Percentiles rank a stretch among this genome's conserved stretches.
Conservation (phyloP, 2,329 filamentous ascomycete species). For the Colletotrichum agaves region DNA sequence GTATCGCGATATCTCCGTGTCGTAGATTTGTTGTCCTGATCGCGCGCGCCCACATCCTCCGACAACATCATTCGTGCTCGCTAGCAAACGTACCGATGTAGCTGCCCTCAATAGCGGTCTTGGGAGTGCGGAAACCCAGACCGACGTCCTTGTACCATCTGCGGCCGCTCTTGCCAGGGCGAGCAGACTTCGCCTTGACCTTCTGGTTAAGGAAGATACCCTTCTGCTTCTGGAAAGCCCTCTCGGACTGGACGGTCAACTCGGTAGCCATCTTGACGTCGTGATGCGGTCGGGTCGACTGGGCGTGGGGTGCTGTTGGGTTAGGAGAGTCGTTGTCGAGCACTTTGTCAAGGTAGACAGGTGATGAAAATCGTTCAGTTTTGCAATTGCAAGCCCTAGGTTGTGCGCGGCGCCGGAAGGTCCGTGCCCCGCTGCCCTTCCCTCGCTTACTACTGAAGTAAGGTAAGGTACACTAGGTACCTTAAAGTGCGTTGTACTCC, state of each 20-base stretch:
- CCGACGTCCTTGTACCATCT: conserved; percentile 99
- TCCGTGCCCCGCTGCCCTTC: too few relatives aligned
- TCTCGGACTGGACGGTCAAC: conserved; percentile 99
- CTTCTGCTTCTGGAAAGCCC: conserved; percentile 99
- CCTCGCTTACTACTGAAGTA: too few relatives aligned
- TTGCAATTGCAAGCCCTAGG: too few relatives aligned
- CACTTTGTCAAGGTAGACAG: too few relatives aligned
- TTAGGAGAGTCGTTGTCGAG: conserved; percentile 32
- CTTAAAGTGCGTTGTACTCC: too few relatives aligned
- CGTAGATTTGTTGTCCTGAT: background rate
- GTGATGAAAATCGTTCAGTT: too few relatives aligned
- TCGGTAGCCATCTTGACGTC: conserved; percentile 86
- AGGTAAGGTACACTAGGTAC: too few relatives aligned
- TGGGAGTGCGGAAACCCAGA: conserved; percentile 98
- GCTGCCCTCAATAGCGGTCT: conserved; percentile 96
- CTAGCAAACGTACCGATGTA: conserved; percentile 89
- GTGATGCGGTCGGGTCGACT: conserved; percentile 38
- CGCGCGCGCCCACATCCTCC: conserved; percentile 8
- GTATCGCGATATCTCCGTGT: conserved; percentile 5
- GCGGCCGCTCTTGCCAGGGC: conserved; percentile 90
- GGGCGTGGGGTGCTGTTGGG: conserved; percentile 38
- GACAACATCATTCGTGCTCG: conserved; percentile 18
- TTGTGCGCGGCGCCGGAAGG: too few relatives aligned
- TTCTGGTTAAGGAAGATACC: conserved; percentile 99
- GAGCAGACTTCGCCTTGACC: conserved; percentile 84